Base-by-base conservation (phyloP, 176 grass and related monocot genomes). In the Zea luxurians region DNA sequence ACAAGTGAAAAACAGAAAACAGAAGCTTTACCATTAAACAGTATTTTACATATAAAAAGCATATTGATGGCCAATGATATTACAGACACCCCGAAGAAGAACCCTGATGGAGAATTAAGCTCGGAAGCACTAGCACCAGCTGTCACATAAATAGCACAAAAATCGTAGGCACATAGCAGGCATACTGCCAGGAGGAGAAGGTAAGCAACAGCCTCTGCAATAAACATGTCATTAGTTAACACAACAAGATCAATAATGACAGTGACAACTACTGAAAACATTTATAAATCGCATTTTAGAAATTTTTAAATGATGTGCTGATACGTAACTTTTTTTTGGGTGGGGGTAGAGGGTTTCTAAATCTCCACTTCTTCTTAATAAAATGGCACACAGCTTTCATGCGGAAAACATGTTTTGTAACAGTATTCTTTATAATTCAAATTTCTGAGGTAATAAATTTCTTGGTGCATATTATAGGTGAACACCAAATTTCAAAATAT, bases 41-140 rank as follows among this genome's bases (percentile, higher is more conserved):
- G 81, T 83, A 99, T 92, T 90, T 92, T 95, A 77, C 96, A 95
- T 80, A 99, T 95, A 75, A 99, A 99, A 52, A 99, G 88, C 90
- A 95, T 99, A 80, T 99, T 99, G 63, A 99, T 99, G 46, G 96
- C 92, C 81, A 99, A 79, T 80, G 96, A 89, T 83, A 99, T 95
- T 74, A 88, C 92, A 72, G 96, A 99, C 20, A 99, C 79, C 54
- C 92, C 96, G 76, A 99, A 99, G 90, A 99, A 99, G 64, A 99
- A 99, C 47, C 92, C 96, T 69, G 96, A 95, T 68, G 96, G 83
- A 77, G 92, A 92, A 84, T 92, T 93, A 71, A 91, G 88, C 68
- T 99, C 83, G n/a, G 92, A 90, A 73, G 92, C 92, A 76, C 86
- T 90, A 83, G 86, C 86, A 78, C 96, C 86, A 70, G 90, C 84